phyloP scores from a whole-genome alignment of 768 basidiomycete species.

The Lanmaoa rubissima region DNA sequence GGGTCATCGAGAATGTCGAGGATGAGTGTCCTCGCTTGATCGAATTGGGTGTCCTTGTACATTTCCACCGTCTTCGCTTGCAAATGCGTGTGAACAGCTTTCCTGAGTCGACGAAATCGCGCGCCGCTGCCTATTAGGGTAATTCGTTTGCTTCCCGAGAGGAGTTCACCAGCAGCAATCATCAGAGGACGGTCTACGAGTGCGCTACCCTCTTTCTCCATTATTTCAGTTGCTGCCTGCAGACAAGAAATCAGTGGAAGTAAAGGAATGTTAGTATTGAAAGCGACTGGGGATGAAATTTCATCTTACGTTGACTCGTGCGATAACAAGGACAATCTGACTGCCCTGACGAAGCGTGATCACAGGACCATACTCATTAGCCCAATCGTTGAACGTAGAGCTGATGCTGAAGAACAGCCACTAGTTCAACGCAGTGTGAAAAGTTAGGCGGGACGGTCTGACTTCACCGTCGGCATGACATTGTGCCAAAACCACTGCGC shows the following conservation, averaged over 20 bases:
- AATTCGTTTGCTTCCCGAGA: conserved; percentile 55
- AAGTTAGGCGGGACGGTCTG: neutral
- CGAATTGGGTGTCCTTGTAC: conserved; percentile 46
- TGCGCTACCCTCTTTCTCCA: conserved; percentile 58
- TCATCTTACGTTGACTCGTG: conserved; percentile 16
- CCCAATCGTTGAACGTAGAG: conserved; percentile 47
- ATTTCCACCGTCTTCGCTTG: conserved; percentile 45
- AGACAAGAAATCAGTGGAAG: neutral
- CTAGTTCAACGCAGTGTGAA: neutral
- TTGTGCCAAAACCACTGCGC: conserved; percentile 5
- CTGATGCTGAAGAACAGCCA: conserved; percentile 9
- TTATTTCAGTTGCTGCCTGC: conserved; percentile 55
- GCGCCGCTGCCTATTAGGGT: conserved; percentile 49
- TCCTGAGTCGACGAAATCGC: conserved; percentile 52
- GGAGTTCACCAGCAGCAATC: conserved; percentile 53
- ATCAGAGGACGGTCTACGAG: conserved; percentile 49
- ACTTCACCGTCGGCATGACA: conserved; percentile 11
- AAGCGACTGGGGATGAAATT: neutral
- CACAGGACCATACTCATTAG: conserved; percentile 56
- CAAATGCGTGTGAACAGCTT: conserved; percentile 53
- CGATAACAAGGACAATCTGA: conserved; percentile 16
- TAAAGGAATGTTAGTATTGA: too few species aligned
- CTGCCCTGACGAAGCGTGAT: conserved; percentile 51
- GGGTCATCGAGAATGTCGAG: conserved; percentile 35
- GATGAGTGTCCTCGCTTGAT: conserved; percentile 25